Evolutionary conservation across 2,329 filamentous ascomycete genomes (phyloP), one percentile per base, ranked within the genome.

Genomic region (Falciphora oryzae): DNA sequence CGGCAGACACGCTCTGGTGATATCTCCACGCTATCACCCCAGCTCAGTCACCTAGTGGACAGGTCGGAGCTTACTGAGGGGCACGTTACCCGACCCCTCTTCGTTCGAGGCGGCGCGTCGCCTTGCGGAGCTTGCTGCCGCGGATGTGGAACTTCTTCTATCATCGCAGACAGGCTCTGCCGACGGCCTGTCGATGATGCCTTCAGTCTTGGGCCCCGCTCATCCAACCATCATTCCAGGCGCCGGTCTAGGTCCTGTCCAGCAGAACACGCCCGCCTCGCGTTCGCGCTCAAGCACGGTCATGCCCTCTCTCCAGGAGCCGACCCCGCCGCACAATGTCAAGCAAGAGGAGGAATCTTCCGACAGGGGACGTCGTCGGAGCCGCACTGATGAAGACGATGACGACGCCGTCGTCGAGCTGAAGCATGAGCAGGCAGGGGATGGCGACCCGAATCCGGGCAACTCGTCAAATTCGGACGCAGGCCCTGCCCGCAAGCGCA

Each of bases 401-500:
- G 73, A 76, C 63, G 73, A 71, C 27, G 74, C 75, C 25, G 76
- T 78, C 59, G 74, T 77, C 31, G 76, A 76, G 13, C 62, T 56
- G 28, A 63, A 63, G 53, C 79, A 80, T 66, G 75, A 73, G 59
- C 77, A 75, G 44, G 73, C 71, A 57, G 71, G 70, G 14, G 73
- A 77, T 22, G 75, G 70, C 28, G 78, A 80, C 58, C 75, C 71
- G 18, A 77, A 77, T 66, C 78, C 79, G 65, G 80, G 75, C 25
- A 78, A 80, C 66, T 83, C 82, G 6, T 83, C 82, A 44, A 82
- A 81, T 69, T 83, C 81, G 2, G 82, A 85, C 35, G 82, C 27
- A 14, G 62, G 82, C 1, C 81, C 83, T 3, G 77, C 78, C 6
- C 80, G 82, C 65, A 87, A 92, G 76, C 80, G 89, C 65, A 80